Evolutionary conservation across 192 early-diverging fungal genomes (phyloP).

Genomic region (Phycomyces nitens): DNA sequence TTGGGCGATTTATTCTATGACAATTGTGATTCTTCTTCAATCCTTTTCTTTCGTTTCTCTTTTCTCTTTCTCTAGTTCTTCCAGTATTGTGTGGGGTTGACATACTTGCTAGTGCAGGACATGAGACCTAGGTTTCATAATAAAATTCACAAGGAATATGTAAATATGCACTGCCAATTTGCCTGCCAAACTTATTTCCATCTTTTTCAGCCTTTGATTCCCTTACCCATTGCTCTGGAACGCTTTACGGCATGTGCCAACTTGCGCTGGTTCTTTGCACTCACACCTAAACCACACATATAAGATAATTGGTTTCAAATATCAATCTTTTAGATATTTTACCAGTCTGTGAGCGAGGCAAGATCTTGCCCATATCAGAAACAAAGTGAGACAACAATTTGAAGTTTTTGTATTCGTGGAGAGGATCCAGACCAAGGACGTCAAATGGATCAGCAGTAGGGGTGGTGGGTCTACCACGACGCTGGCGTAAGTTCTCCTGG

Average conservation of each 20-base stretch:
- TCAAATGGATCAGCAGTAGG: slow-evolving; percentile 40
- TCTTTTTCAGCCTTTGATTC: neutral
- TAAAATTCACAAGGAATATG: neutral
- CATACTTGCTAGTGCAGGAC: slow-evolving; percentile 16
- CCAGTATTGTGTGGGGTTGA: neutral
- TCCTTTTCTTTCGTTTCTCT: neutral
- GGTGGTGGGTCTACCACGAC: slow-evolving; percentile 4
- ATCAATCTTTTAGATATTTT: too few relatives aligned
- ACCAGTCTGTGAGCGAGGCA: slow-evolving; percentile 43
- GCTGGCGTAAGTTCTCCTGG: slow-evolving; percentile 25
- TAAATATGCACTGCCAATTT: neutral
- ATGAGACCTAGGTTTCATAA: slow-evolving; percentile 14
- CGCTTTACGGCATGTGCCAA: slow-evolving; percentile 44
- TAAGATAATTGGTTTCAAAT: neutral
- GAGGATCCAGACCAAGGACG: slow-evolving; percentile 36
- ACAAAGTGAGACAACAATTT: slow-evolving; percentile 39
- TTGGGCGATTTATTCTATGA: neutral
- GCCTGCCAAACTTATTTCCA: too few relatives aligned
- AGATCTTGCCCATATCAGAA: slow-evolving; percentile 47
- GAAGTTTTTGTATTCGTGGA: slow-evolving; percentile 47
- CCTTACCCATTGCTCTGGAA: slow-evolving; percentile 43
- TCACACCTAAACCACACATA: slow-evolving; percentile 30
- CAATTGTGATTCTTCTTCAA: neutral
- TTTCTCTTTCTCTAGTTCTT: neutral
- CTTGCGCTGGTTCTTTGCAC: slow-evolving; percentile 46